These are phyloP conservation scores for Pestalotiopsis sp. DNA, from an alignment of 2,329 filamentous ascomycete genomes.

Conservation along the genomic window DNA sequence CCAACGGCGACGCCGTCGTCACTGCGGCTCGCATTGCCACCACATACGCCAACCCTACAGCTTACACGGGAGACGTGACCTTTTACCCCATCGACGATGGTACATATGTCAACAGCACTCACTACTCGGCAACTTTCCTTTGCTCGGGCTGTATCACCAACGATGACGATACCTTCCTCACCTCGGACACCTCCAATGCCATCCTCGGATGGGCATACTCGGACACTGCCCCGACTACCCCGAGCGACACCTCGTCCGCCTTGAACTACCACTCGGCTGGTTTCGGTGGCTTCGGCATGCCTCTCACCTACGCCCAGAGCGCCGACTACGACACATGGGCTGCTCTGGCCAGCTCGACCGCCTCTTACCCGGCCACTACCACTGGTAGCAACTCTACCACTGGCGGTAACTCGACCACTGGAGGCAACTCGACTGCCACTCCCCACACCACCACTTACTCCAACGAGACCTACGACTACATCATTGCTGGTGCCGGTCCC, in stretches of 20 bases:
- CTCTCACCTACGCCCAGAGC: slow-evolving; percentile 35
- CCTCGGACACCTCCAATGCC: slow-evolving; percentile 22
- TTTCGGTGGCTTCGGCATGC: slow-evolving; percentile 39
- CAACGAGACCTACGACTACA: slow-evolving; percentile 41
- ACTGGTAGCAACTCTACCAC: slow-evolving; percentile 15
- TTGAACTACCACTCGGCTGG: slow-evolving; percentile 42
- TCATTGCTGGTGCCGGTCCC: slow-evolving; percentile 40
- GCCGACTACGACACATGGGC: slow-evolving; percentile 30
- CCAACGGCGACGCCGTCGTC: slow-evolving; percentile 44
- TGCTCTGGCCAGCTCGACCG: slow-evolving; percentile 20
- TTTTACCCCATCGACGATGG: slow-evolving; percentile 50
- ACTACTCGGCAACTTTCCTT: slow-evolving; percentile 57
- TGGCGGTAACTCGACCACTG: slow-evolving; percentile 18
- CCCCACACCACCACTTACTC: slow-evolving; percentile 26
- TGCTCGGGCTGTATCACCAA: slow-evolving; percentile 46
- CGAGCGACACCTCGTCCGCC: slow-evolving; percentile 32
- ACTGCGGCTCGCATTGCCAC: slow-evolving; percentile 32
- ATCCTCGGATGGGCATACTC: slow-evolving; percentile 44
- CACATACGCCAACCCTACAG: slow-evolving; percentile 48
- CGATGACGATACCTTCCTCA: slow-evolving; percentile 33
- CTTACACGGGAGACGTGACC: slow-evolving; percentile 44
- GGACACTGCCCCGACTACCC: slow-evolving; percentile 31
- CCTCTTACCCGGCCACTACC: slow-evolving; percentile 12
- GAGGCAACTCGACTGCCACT: slow-evolving; percentile 14
- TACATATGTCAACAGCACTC: slow-evolving; percentile 54